Conservation (phyloP, 1,139 yeast genomes). For the Magnusiomyces tetraspermus region DNA sequence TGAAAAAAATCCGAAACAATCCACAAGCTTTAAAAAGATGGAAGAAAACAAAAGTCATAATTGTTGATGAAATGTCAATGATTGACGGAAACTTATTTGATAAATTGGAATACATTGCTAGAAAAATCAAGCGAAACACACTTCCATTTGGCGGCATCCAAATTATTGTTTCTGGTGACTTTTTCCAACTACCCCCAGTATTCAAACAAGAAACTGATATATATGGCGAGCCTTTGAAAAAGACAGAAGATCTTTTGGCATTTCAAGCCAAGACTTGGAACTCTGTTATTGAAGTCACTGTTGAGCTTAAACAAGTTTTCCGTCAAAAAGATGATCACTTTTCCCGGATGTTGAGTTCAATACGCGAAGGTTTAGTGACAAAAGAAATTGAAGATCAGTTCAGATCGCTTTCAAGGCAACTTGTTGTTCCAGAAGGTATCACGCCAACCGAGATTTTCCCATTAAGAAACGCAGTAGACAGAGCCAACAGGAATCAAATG, state of each 20-base stretch:
- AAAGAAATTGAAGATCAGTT: slow-evolving; percentile 48
- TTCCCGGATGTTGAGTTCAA: slow-evolving; percentile 76
- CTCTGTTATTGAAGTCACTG: slow-evolving; percentile 51
- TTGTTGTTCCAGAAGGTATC: slow-evolving; percentile 55
- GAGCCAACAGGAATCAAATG: slow-evolving; percentile 57
- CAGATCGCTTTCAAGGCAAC: slow-evolving; percentile 44
- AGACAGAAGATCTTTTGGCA: slow-evolving; percentile 40
- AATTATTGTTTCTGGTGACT: slow-evolving; percentile 76
- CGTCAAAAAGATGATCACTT: slow-evolving; percentile 83
- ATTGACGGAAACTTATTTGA: slow-evolving; percentile 67
- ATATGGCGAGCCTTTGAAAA: background rate
- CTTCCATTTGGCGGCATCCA: slow-evolving; percentile 87
- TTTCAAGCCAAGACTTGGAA: slow-evolving; percentile 76
- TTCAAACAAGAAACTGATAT: slow-evolving; percentile 4
- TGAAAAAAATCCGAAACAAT: slow-evolving; percentile 42
- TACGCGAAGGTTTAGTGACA: slow-evolving; percentile 65
- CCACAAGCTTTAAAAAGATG: slow-evolving; percentile 51
- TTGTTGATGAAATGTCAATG: slow-evolving; percentile 88
- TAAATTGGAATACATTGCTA: slow-evolving; percentile 59
- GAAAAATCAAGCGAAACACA: slow-evolving; percentile 36
- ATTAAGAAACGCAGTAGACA: slow-evolving; percentile 74
- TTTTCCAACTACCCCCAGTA: slow-evolving; percentile 87
- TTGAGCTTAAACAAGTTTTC: slow-evolving; percentile 70
- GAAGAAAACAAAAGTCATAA: slow-evolving; percentile 51
- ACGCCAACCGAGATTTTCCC: slow-evolving; percentile 83